Percentiles rank a stretch among this genome's conserved stretches.
Conservation (phyloP, 768 basidiomycete genomes). For the Tricholoma hemisulphureum region DNA sequence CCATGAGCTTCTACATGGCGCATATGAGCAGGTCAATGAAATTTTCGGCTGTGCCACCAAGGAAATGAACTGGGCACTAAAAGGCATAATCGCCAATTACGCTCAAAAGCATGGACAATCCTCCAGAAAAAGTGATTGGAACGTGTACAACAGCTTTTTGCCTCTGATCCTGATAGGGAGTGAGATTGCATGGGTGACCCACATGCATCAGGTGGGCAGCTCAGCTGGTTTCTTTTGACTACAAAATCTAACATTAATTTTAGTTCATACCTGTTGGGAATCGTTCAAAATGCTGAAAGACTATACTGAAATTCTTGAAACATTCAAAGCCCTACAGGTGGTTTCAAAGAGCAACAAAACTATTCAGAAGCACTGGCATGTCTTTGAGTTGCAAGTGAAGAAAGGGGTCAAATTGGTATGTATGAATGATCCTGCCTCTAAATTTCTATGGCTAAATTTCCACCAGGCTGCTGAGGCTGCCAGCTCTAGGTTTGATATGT, state of each 20-base stretch:
- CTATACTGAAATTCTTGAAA: neutral
- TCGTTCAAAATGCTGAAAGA: neutral
- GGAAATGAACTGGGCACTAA: neutral
- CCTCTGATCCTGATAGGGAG: neutral
- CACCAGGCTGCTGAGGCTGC: conserved; percentile 1
- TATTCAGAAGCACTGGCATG: neutral
- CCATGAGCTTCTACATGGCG: neutral
- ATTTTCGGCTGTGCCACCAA: neutral
- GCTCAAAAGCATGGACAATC: neutral
- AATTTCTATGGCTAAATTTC: neutral
- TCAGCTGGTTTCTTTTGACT: neutral
- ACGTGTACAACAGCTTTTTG: neutral
- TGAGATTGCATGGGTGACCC: neutral
- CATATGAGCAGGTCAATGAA: neutral
- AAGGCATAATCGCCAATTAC: neutral
- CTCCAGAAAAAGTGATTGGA: neutral
- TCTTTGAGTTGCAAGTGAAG: neutral
- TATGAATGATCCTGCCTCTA: neutral
- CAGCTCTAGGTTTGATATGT: neutral
- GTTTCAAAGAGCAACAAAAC: neutral
- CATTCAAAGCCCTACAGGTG: neutral
- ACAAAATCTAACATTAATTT: neutral
- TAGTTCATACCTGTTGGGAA: neutral
- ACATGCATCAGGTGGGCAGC: neutral
- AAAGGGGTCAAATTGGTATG: neutral